Conservation (phyloP, 1,139 yeast genomes). For the Blastobotrys proliferans region DNA sequence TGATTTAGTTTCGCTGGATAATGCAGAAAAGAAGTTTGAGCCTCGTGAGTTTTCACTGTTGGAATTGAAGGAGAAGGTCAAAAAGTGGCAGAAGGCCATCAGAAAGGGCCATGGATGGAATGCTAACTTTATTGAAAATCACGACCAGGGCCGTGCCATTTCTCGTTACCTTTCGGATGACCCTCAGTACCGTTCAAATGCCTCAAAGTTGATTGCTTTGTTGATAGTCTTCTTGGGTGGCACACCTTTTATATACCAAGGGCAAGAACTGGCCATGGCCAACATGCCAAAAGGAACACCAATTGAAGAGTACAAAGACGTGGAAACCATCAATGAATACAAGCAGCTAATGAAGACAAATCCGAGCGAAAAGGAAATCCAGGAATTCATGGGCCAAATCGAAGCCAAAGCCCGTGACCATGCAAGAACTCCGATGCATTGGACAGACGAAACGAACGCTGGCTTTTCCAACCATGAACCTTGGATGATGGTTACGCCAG, state of each 20-base stretch:
- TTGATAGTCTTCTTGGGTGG: slow-evolving; percentile 49
- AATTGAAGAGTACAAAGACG: slow-evolving; percentile 48
- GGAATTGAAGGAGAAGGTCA: too few relatives aligned
- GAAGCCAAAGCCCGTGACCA: slow-evolving; percentile 42
- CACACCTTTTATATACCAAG: slow-evolving; percentile 54
- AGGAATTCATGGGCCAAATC: slow-evolving; percentile 31
- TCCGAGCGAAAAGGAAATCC: too few relatives aligned
- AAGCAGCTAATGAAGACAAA: too few relatives aligned
- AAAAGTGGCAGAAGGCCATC: background rate
- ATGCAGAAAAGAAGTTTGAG: too few relatives aligned
- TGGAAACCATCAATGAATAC: too few relatives aligned
- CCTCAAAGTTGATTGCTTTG: slow-evolving; percentile 46
- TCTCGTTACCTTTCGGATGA: background rate
- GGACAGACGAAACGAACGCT: slow-evolving; percentile 49
- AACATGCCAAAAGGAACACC: slow-evolving; percentile 48
- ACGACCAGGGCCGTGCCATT: slow-evolving; percentile 21
- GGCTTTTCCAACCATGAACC: slow-evolving; percentile 47
- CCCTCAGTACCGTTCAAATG: slow-evolving; percentile 3
- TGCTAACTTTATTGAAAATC: slow-evolving; percentile 55
- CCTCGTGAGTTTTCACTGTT: background rate
- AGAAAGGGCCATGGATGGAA: slow-evolving; percentile 50
- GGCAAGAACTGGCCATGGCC: slow-evolving; percentile 58
- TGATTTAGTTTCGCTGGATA: too few relatives aligned
- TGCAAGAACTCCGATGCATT: slow-evolving; percentile 58
- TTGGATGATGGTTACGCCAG: too few relatives aligned